Evolutionary conservation across 192 early-diverging fungal species (phyloP), one percentile per base, ranked within the genome.

Genomic region (Coemansia umbellata): DNA sequence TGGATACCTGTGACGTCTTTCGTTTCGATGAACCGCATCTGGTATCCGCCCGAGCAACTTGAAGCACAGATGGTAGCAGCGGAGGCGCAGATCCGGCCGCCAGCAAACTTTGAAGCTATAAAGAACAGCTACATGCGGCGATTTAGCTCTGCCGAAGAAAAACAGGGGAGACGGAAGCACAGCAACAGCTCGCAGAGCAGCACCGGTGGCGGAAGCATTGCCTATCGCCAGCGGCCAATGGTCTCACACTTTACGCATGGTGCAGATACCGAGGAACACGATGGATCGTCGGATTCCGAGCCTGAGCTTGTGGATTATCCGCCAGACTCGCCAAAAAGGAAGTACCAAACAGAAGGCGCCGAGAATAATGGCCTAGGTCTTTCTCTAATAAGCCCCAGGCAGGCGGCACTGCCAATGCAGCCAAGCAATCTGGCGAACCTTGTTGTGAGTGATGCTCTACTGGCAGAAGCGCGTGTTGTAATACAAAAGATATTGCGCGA

Each of bases 21-120:
- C 53, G 56, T 76, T 13, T 50, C 73, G 10, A 76, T 76, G 73
- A 69, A 76, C 58, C 73, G 73, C 40, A 54, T 76, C 13, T 76
- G 73, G 73, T 52, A 61, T 8, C 37, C 66, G 28, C 73, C 73
- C 5, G 66, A 69, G 18, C 66, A 57, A 33, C 23, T 66, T 7
- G 55, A 31, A 1, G 69, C 69, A 15, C 58, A 56, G 45, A 22
- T 21, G 8, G 60, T 42, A 3, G 53, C 69, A 2, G 63, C 63
- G 13, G 59, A 58, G 15, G 59, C 66, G 2, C 60, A 61, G 22
- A 21, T 62, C 19, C 59, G 43, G 55, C 55, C 55, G 26, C 68
- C 68, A 9, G 68, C 53, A 17, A 70, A 63, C 54, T 59, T 63
- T 35, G 68, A 70, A 40, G 68, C 56, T 11, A 63, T 70, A 37